phyloP scores from a whole-genome alignment of 2,329 filamentous ascomycete species.

The Tolypocladium album region DNA sequence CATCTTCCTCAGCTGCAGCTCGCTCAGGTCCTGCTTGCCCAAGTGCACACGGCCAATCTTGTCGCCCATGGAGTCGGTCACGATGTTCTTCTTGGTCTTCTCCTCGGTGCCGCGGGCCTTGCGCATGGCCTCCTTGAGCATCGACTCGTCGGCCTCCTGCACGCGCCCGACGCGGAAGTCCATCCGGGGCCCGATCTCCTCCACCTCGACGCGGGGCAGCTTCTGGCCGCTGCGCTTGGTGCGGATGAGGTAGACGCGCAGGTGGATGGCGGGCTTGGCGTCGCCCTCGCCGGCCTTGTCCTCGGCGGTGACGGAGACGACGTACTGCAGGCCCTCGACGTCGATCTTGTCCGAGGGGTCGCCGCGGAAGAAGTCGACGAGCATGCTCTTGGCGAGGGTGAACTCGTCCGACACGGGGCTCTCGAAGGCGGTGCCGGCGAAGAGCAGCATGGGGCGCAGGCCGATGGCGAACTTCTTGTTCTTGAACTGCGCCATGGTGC shows the following conservation, averaged over 20 bases:
- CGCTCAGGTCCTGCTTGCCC: conserved; percentile 76
- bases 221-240: conserved; percentile 82
- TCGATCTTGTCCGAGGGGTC: conserved; percentile 69
- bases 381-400: conserved; percentile 74
- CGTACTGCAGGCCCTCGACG: conserved; percentile 88
- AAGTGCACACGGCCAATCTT: conserved; percentile 92
- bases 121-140: conserved; percentile 85
- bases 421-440: conserved; percentile 81
- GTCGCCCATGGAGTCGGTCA: conserved; percentile 84
- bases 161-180: conserved; percentile 80
- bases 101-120: conserved; percentile 67
- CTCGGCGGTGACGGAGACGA: conserved; percentile 70
- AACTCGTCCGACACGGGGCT: conserved; percentile 70
- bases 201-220: conserved; percentile 81
- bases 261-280: conserved; percentile 45
- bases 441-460: conserved; percentile 82
- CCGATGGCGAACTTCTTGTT: conserved; percentile 67
- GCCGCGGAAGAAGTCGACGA: conserved; percentile 86
- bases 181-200: conserved; percentile 91
- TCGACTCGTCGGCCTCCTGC: conserved; percentile 64
- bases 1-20: conserved; percentile 96
- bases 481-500: conserved; percentile 65
- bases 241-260: conserved; percentile 76
- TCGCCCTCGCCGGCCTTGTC: conserved; percentile 39
- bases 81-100: conserved; percentile 91